These are phyloP conservation scores for Colletotrichum sp. DNA, from an alignment of 2,329 filamentous ascomycete species.

Conservation along the genomic window DNA sequence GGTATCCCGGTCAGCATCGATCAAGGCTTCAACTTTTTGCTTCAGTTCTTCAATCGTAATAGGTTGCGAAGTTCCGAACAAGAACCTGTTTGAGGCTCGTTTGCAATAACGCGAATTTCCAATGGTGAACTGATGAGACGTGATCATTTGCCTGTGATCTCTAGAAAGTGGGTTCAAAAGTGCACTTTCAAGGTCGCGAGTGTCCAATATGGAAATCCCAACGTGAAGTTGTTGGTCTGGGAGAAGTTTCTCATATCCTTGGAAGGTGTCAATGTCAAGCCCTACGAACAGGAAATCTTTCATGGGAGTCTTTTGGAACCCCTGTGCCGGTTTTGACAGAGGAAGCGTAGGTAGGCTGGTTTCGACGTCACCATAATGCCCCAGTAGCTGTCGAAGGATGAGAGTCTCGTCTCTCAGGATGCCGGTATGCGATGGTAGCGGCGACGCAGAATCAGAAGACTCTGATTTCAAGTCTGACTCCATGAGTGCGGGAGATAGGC, in stretches of 20 bases:
- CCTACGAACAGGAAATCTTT: conserved; percentile 13
- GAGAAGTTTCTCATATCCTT: conserved; percentile 11
- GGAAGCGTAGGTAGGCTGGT: background rate
- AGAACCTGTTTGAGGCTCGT: conserved; percentile 14
- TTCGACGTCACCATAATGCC: background rate
- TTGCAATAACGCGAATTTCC: background rate
- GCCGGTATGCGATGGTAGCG: background rate
- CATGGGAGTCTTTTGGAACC: background rate
- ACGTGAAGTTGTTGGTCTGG: conserved; percentile 12
- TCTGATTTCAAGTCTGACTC: background rate
- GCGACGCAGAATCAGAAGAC: background rate
- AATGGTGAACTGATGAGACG: conserved; percentile 11
- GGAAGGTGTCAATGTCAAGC: conserved; percentile 18
- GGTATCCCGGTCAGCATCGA: background rate
- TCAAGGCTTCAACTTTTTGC: background rate
- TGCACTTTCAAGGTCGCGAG: background rate
- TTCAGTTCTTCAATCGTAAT: conserved; percentile 10
- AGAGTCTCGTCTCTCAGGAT: conserved; percentile 18
- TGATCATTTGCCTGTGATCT: background rate
- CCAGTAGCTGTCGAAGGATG: conserved; percentile 3
- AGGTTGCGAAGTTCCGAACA: conserved; percentile 10
- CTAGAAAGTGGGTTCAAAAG: background rate
- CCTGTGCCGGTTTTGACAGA: background rate
- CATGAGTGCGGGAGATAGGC: background rate
- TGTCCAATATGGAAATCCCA: conserved; percentile 6